Conservation (phyloP, 1,284 basidiomycete species). For the Mycena citricolor region DNA sequence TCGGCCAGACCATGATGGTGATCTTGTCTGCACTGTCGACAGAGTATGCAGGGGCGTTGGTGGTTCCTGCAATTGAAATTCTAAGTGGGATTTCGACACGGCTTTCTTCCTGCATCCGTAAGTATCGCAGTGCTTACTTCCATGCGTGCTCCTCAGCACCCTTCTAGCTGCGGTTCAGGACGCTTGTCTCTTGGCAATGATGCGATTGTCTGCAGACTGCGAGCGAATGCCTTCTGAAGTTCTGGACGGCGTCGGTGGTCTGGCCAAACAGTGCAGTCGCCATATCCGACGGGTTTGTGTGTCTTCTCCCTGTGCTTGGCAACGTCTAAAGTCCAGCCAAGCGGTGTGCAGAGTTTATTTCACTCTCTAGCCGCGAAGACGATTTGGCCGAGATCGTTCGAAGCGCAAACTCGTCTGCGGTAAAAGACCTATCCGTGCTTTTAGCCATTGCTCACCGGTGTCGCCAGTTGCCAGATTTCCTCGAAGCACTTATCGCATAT, state of each 20-base stretch:
- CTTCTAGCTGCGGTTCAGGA: slow-evolving; percentile 73
- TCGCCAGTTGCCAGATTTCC: slow-evolving; percentile 67
- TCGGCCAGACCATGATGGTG: slow-evolving; percentile 64
- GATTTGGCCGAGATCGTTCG: slow-evolving; percentile 46
- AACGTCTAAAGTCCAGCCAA: slow-evolving; percentile 29
- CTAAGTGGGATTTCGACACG: slow-evolving; percentile 50
- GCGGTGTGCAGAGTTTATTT: slow-evolving; percentile 68
- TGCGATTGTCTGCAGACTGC: slow-evolving; percentile 60
- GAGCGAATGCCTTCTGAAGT: slow-evolving; percentile 50
- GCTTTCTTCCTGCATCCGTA: slow-evolving; percentile 48
- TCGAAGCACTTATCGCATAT: slow-evolving; percentile 47
- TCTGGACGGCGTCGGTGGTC: slow-evolving; percentile 38
- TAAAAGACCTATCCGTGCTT: slow-evolving; percentile 30
- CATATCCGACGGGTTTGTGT: slow-evolving; percentile 54
- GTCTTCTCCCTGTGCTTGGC: slow-evolving; percentile 6
- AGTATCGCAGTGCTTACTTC: slow-evolving; percentile 8
- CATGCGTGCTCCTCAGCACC: slow-evolving; percentile 2
- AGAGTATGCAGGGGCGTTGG: slow-evolving; percentile 54
- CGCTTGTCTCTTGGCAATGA: slow-evolving; percentile 64
- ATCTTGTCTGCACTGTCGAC: slow-evolving; percentile 60
- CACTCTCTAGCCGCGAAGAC: slow-evolving; percentile 43
- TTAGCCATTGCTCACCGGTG: slow-evolving; percentile 11
- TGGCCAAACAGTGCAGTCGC: slow-evolving; percentile 45
- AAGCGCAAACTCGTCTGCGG: slow-evolving; percentile 49
- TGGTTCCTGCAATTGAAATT: slow-evolving; percentile 50